Evolutionary conservation across 352 stramenopile species (phyloP).

Genomic region (Pythium aphanidermatum): DNA sequence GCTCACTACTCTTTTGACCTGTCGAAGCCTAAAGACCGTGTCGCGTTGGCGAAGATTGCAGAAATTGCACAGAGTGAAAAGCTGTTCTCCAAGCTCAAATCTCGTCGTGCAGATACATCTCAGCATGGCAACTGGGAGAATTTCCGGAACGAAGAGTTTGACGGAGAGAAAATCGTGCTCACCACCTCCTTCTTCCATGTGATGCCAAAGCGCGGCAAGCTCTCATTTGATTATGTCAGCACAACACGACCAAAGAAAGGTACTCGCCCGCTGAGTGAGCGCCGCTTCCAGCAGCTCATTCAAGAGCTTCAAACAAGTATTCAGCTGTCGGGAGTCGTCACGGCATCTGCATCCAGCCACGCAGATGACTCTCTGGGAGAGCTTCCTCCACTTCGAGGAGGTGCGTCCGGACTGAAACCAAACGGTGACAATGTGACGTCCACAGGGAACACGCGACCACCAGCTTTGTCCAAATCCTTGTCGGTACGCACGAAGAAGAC

Average conservation of each 20-base stretch:
- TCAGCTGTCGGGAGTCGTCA: no score
- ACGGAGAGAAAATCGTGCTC: conserved; percentile 61
- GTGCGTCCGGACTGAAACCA: no score
- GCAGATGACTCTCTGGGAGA: no score
- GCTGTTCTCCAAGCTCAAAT: conserved; percentile 57
- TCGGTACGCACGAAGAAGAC: conserved; percentile 20
- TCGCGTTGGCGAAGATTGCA: conserved; percentile 70
- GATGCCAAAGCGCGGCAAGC: conserved; percentile 56
- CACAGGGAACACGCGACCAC: background rate
- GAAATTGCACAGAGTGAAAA: conserved; percentile 83
- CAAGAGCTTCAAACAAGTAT: conserved; percentile 43
- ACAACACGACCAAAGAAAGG: conserved; percentile 62
- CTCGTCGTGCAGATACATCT: conserved; percentile 57
- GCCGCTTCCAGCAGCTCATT: conserved; percentile 73
- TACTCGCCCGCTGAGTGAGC: conserved; percentile 52
- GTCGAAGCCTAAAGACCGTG: conserved; percentile 65
- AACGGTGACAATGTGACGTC: background rate
- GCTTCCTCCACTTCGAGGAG: no score
- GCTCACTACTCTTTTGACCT: conserved; percentile 78
- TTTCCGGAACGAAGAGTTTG: conserved; percentile 87
- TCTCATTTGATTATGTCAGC: conserved; percentile 90
- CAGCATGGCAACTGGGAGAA: conserved; percentile 91
- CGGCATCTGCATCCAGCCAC: no score
- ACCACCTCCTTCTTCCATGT: conserved; percentile 77
- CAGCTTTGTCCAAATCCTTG: background rate